Evolutionary conservation across 352 stramenopile species (phyloP), one percentile per base, ranked within the genome.

Genomic region (Elongisporangium senticosum): DNA sequence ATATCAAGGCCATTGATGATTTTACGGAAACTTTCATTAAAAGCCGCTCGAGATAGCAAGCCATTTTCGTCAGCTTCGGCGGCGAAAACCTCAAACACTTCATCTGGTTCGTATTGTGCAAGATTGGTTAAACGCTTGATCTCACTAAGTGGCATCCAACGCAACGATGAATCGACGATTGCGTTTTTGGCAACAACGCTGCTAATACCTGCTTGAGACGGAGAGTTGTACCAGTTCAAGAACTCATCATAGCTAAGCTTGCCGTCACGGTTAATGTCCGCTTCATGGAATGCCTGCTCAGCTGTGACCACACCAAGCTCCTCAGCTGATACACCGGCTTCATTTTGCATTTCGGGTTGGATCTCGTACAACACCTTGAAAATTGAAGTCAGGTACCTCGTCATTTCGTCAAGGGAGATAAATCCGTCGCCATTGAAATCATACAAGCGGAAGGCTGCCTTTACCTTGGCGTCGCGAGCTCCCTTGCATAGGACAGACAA

Each of bases 161-260:
- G 79, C 26, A 92, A 61, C 19, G 75, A 88, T 17, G 83, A 89
- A 49, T 91, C 81, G 2, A 92, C 78, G 8, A 92, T 63, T 0
- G 83, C 83, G 48, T 76, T 89, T 61, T 89, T 92, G 14, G 75
- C 75, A 4, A 89, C 83, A 4, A 68, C 62, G 21, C 78, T 89
- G 53, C 76, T 89, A 47, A 92, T 88, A 19, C 83, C 79, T 13
- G 75, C 75, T 26, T 86, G 78, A 2, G 78, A 79, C 1, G 81
- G 76, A 14, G 78, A 85, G 51, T 81, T 88, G 64, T 95, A 96
- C 87, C 87, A 96, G 10, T 65, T 82, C 52, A 91, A 64, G 52
- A 96, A 96, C 48, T 96, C 86, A 24, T 96, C 82, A 53, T 94
- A 94, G 53, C 83, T 93, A 15, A 96, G 61, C 39, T 92, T 88